A percentile compares a stretch with the other conserved stretches of the same genome.
These are phyloP conservation scores for Thecaphora thlaspeos DNA, from an alignment of 1,284 basidiomycete species.

Conservation along the genomic window DNA sequence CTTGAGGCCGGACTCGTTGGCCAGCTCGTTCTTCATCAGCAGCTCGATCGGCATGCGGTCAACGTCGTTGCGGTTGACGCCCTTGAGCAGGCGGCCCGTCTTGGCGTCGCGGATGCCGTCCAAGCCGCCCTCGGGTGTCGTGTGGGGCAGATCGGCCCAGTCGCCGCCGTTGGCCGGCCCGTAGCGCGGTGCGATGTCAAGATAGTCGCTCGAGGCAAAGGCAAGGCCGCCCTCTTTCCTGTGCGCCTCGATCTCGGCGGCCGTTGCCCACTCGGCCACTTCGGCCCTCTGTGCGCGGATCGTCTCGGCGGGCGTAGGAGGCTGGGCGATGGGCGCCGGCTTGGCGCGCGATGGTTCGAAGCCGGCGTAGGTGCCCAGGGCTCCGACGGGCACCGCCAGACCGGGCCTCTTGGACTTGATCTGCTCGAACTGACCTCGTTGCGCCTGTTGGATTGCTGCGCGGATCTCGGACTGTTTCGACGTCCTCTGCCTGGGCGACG, in stretches of 20 bases:
- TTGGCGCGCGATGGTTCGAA: slow-evolving; percentile 29
- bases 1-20: slow-evolving; percentile 48
- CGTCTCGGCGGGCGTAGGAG: slow-evolving; percentile 46
- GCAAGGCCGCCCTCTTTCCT: slow-evolving; percentile 41
- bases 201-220: slow-evolving; percentile 52
- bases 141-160: slow-evolving; percentile 30
- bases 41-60: slow-evolving; percentile 56
- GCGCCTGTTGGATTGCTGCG: slow-evolving; percentile 17
- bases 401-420: slow-evolving; percentile 5
- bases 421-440: slow-evolving; percentile 18
- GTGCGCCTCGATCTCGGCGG: slow-evolving; percentile 28
- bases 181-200: slow-evolving; percentile 44
- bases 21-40: slow-evolving; percentile 50
- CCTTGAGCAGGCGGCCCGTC: slow-evolving; percentile 24
- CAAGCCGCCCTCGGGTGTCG: slow-evolving; percentile 12
- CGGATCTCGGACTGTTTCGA: slow-evolving; percentile 32
- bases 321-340: slow-evolving; percentile 49
- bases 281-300: slow-evolving; percentile 20
- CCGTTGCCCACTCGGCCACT: slow-evolving; percentile 36
- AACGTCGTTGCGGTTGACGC: slow-evolving; percentile 34
- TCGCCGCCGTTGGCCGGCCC: slow-evolving; percentile 50
- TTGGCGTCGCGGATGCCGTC: slow-evolving; percentile 14
- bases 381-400: slow-evolving; percentile 21
- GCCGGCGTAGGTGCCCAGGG: slow-evolving; percentile 38
- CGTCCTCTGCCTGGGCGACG: slow-evolving; percentile 21